A percentile compares a stretch with the other conserved stretches of the same genome.
These are phyloP conservation scores for Fusarium tjaetaba DNA, from an alignment of 2,329 filamentous ascomycete genomes.

Conservation along the genomic window DNA sequence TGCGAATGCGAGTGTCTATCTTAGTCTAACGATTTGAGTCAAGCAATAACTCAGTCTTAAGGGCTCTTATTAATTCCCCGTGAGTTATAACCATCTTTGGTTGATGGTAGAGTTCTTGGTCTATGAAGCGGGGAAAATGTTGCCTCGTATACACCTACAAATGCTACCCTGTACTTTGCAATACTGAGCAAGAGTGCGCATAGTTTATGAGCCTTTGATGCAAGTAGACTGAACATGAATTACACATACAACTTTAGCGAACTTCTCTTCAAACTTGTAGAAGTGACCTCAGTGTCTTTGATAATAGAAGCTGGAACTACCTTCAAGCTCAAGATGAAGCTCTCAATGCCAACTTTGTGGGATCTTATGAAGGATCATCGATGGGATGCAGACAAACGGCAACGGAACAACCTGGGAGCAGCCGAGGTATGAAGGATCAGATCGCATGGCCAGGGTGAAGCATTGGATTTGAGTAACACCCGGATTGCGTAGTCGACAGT, in stretches of 20 bases:
- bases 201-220: no score
- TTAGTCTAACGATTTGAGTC: fast-evolving
- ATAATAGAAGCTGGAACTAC: not conserved
- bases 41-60: not conserved
- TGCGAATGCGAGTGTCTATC: not conserved
- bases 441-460: not conserved
- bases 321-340: not conserved
- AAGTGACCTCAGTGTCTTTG: fast-evolving
- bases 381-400: not conserved
- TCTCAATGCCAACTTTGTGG: fast-evolving
- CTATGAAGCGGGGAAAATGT: not conserved
- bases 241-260: fast-evolving
- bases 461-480: fast-evolving
- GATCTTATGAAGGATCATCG: not conserved
- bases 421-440: not conserved
- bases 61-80: not conserved
- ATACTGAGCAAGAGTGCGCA: not conserved
- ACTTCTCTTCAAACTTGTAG: fast-evolving
- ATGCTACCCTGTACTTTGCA: not conserved
- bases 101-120: not conserved
- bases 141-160: not conserved
- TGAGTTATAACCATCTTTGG: fast-evolving
- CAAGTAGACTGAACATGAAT: not conserved
- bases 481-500: not conserved
- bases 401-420: not conserved